phyloP scores from a whole-genome alignment of 163 green algal species.

The Scenedesmus sp. region DNA sequence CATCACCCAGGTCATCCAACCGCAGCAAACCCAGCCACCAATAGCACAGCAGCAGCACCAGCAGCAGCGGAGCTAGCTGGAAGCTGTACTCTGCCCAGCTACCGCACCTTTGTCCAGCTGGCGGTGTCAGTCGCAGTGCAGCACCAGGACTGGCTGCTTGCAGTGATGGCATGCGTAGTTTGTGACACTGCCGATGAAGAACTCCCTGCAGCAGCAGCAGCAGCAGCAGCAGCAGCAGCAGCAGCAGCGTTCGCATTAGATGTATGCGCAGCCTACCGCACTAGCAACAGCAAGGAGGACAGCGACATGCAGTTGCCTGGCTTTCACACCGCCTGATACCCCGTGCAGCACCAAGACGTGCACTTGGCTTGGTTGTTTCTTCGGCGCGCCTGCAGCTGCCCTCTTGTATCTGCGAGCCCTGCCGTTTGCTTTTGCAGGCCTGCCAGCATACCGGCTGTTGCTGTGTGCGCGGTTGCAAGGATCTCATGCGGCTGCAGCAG shows the following conservation, averaged over 20 bases:
- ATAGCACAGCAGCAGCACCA: background rate
- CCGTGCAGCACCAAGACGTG: background rate
- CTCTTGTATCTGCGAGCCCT: too few species aligned
- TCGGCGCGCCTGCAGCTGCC: too few species aligned
- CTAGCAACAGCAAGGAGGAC: too few species aligned
- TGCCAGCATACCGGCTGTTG: too few species aligned
- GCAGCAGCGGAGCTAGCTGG: too few species aligned
- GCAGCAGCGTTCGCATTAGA: background rate
- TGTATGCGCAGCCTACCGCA: background rate
- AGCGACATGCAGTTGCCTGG: background rate
- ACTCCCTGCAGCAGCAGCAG: constrained; percentile 45
- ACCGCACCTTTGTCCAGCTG: background rate
- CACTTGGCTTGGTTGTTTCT: too few species aligned
- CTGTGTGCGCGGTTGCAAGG: too few species aligned
- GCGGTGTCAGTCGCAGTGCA: constrained; percentile 48
- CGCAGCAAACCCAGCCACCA: background rate
- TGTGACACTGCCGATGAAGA: constrained; percentile 58
- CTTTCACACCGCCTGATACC: background rate
- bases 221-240: background rate
- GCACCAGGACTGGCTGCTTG: constrained; percentile 58
- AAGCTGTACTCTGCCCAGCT: background rate
- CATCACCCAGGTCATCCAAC: too few species aligned
- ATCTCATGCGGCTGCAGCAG: too few species aligned
- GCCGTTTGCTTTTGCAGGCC: too few species aligned
- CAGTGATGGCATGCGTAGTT: constrained; percentile 55